phyloP scores from a whole-genome alignment of 306 rosid genomes.

The Sindora glabra region DNA sequence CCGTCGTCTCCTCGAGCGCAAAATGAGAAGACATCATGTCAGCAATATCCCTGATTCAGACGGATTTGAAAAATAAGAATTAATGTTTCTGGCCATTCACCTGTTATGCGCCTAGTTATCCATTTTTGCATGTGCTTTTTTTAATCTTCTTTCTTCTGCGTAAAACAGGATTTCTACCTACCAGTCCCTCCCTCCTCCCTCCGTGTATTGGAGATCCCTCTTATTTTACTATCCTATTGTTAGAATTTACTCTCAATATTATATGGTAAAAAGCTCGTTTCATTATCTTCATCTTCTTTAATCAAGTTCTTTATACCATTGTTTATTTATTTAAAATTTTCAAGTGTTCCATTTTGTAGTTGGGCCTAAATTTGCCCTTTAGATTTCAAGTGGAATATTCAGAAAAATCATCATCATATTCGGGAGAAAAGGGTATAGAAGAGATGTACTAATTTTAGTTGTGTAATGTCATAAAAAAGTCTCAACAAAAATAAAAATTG shows the following conservation, averaged over 20 bases:
- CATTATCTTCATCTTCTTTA: background rate
- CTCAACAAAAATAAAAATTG: no score
- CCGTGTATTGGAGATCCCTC: background rate
- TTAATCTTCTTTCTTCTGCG: no score
- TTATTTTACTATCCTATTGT: constrained; percentile 1
- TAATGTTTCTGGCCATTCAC: constrained; percentile 23
- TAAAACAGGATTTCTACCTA: no score
- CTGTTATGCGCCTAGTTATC: constrained; percentile 61
- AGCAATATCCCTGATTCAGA: constrained; percentile 23
- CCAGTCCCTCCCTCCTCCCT: background rate
- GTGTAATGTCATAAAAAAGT: no score
- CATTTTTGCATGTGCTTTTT: constrained; percentile 49
- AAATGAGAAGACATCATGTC: constrained; percentile 1
- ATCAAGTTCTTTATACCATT: background rate
- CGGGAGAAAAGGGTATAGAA: no score
- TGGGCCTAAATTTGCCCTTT: no score
- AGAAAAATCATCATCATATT: no score
- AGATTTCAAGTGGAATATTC: no score
- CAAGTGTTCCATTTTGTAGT: background rate
- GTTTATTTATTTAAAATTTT: no score
- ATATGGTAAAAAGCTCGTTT: background rate
- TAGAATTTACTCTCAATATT: background rate
- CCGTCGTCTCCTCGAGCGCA: constrained; percentile 22
- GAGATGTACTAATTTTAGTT: no score
- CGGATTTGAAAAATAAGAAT: constrained; percentile 12